Evolutionary conservation across 306 rosid species (phyloP).

Genomic region (Vachellia collinsii): DNA sequence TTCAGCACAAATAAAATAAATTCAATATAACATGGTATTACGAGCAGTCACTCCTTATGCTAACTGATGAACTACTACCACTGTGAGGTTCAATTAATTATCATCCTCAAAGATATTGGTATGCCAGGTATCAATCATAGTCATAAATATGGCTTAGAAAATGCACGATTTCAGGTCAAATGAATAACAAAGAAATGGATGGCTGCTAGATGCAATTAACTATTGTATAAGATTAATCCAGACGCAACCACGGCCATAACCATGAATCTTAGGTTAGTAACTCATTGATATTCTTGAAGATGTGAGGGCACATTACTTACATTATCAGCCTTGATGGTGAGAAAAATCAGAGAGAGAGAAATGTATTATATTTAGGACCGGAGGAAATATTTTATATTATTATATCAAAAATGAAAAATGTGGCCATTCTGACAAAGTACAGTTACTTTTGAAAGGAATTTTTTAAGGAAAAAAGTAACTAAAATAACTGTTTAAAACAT

Average conservation of each 20-base stretch:
- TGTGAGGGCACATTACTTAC: not conserved
- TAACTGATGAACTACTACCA: constrained; percentile 23
- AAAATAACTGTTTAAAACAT: not conserved
- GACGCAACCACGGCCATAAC: not conserved
- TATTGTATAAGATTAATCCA: not conserved
- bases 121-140: constrained; percentile 8
- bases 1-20: constrained; percentile 1
- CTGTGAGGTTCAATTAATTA: constrained; percentile 2
- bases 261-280: not conserved
- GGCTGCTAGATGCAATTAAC: not conserved
- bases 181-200: too few species aligned
- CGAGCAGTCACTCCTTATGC: constrained; percentile 26
- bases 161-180: not conserved
- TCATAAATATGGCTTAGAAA: not conserved
- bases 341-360: not conserved
- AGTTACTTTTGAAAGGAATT: not conserved
- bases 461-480: not conserved
- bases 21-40: constrained; percentile 9
- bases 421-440: not conserved
- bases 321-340: not conserved
- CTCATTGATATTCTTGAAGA: not conserved
- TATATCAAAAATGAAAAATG: not conserved
- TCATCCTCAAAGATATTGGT: constrained; percentile 21
- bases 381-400: not conserved
- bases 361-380: not conserved